A percentile compares a stretch with the other conserved stretches of the same genome.
phyloP scores from a whole-genome alignment of 805 yeast species.

The Candida nonsorbophila region DNA sequence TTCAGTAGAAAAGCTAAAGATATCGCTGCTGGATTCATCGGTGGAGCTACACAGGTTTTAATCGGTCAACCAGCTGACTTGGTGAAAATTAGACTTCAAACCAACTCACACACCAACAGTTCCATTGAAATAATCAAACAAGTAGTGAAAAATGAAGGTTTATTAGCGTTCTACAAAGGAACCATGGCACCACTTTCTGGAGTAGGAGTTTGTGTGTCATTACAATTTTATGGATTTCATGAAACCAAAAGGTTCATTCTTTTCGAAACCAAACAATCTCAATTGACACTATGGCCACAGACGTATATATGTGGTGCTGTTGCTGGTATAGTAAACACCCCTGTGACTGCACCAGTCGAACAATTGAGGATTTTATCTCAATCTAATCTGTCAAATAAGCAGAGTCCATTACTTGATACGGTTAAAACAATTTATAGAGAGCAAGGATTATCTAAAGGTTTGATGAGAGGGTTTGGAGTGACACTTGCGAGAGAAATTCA shows the following conservation, averaged over 20 bases:
- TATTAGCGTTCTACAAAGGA: constrained; percentile 40
- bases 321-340: constrained; percentile 63
- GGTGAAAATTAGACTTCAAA: constrained; percentile 39
- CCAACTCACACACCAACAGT: constrained; percentile 22
- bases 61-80: constrained; percentile 45
- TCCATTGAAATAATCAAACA: constrained; percentile 27
- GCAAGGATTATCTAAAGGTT: constrained; percentile 43
- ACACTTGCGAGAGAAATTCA: constrained; percentile 59
- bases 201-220: constrained; percentile 58
- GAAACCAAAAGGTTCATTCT: constrained; percentile 59
- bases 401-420: constrained; percentile 19
- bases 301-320: constrained; percentile 58
- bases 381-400: constrained; percentile 21
- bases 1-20: constrained; percentile 34
- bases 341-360: constrained; percentile 61
- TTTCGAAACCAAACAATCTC: constrained; percentile 14
- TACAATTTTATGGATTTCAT: constrained; percentile 68
- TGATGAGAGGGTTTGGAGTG: constrained; percentile 51
- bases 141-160: constrained; percentile 37
- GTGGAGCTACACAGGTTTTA: constrained; percentile 43
- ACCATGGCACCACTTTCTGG: constrained; percentile 41
- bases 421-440: constrained; percentile 35
- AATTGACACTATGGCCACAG: constrained; percentile 48
- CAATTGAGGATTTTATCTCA: constrained; percentile 61
- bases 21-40: constrained; percentile 40